These are phyloP conservation scores for Penicillium sp. DNA, from an alignment of 2,329 filamentous ascomycete species.

Conservation along the genomic window DNA sequence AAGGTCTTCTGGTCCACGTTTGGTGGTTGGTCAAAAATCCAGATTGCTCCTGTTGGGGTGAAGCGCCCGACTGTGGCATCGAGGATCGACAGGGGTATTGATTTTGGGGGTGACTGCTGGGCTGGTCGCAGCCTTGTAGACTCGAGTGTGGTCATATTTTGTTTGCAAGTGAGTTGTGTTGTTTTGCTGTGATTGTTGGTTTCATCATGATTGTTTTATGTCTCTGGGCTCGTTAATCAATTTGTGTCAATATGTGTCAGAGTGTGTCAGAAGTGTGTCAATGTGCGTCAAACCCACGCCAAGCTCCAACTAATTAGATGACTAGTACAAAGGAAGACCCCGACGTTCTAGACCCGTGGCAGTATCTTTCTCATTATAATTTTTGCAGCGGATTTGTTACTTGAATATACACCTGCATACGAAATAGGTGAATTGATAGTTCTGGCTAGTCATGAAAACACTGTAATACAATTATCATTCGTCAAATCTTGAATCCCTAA, in stretches of 20 bases:
- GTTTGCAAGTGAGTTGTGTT: not conserved
- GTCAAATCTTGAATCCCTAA: not conserved
- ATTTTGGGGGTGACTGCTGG: not conserved
- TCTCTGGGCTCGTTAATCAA: not conserved
- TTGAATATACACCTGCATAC: too few relatives aligned
- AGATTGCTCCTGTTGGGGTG: conserved; percentile 10
- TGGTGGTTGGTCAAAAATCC: not conserved
- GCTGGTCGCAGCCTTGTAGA: conserved; percentile 1
- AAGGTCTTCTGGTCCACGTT: not conserved
- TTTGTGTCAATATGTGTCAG: not conserved
- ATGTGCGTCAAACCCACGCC: not conserved
- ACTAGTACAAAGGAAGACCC: not conserved
- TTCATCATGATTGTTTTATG: not conserved
- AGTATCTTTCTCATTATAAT: not conserved
- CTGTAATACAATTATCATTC: not conserved
- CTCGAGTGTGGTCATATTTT: conserved; percentile 1
- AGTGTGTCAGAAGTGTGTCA: not conserved
- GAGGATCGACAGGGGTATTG: conserved; percentile 12
- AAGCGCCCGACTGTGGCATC: conserved; percentile 15
- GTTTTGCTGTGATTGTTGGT: not conserved
- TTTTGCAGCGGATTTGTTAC: not conserved
- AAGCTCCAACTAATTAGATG: not conserved
- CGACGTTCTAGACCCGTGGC: too few relatives aligned
- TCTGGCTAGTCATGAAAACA: too few relatives aligned
- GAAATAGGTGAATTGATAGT: too few relatives aligned